Evolutionary conservation across 208 protist species (phyloP), one percentile per base, ranked within the genome.

Genomic region (Leishmania braziliensis): DNA sequence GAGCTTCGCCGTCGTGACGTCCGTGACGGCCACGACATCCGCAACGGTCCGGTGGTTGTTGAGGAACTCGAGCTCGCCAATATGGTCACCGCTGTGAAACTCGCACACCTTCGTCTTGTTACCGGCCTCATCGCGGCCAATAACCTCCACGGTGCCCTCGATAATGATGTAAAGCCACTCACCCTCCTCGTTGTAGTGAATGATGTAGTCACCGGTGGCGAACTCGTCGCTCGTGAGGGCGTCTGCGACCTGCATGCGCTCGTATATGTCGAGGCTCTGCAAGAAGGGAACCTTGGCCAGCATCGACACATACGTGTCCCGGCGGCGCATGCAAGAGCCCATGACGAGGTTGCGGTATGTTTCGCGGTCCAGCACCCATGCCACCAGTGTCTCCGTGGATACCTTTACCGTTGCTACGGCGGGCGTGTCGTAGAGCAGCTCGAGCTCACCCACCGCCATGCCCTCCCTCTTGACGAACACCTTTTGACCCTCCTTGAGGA

Each of bases 101-200:
- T 96, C 90, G 83, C 95, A 98, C 60, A 98, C 95, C 66, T 92
- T 88, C 53, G 77, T 95, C 53, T 87, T 72, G 18, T 92, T 87
- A 39, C 93, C 93, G 20, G 89, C 65, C 46, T 83, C 86, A 75
- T 96, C 91, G 48, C 95, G 92, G 14, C 95, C 95, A 82, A 98
- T 93, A 39, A 97, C 93, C 87, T 98, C 91, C 39, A 97, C 93
- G 0, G 76, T 87, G 79, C 95, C 95, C 62, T 97, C 91, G 74
- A 97, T 90, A 60, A 98, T 95, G 80, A 98, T 96, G 87, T 96
- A 97, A 54, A 98, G 90, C 93, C 95, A 98, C 86, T 98, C 92
- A 16, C 95, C 95, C 79, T 91, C 92, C 78, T 96, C 93, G 75
- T 86, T 92, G 87, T 93, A 95, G 84, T 86, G 92, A 73, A 98